Base-by-base conservation (phyloP, 306 rosid genomes). In the Castanospermum australe region DNA sequence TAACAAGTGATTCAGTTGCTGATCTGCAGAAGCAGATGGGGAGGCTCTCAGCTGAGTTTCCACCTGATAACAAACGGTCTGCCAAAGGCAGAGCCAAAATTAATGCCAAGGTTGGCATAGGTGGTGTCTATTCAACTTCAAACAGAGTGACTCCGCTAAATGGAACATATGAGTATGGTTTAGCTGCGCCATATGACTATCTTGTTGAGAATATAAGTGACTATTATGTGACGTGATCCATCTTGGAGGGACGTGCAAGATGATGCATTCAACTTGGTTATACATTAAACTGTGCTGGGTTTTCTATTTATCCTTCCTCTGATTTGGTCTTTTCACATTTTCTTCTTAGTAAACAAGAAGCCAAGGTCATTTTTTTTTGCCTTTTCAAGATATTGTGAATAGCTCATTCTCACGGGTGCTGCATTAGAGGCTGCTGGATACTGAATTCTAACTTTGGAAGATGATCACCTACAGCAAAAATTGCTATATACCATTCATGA, bases 1-100 rank as follows among this genome's bases (percentile, higher is more conserved):
- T 83, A 82, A 30, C 87, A 22, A 91, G 75, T 76, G 98, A 95
- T 78, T 89, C 99, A 56, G 97, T 95, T 78, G 94, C 97, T 84
- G 98, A 95, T 84, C 87, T 95, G 83, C 99, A 93, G 88, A 95
- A 93, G 91, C 98, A 93, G 90, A 93, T 95, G 99, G 98, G 93
- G 74, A 90, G 93, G 85, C 97, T 95, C 36, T 91, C 99, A 67
- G 97, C 99, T 1, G 99, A 95, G 88, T 94, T 92, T 80, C 94
- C 90, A 14, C 70, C 79, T 12, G 98, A 95, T 71, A 94, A 75
- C 91, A 95, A 87, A 84, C 89, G 97, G 74, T 24, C 78, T 54
- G 90, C 88, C 17, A 95, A 91, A 83, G 93, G 91, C 83, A 89
- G 97, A 82, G 82, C 88, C 79, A 95, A 91, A 72, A 33, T 84